Percentiles rank a stretch among this genome's conserved stretches.
Evolutionary conservation across 768 basidiomycete species (phyloP).

Genomic region (Amanita fuliginea): DNA sequence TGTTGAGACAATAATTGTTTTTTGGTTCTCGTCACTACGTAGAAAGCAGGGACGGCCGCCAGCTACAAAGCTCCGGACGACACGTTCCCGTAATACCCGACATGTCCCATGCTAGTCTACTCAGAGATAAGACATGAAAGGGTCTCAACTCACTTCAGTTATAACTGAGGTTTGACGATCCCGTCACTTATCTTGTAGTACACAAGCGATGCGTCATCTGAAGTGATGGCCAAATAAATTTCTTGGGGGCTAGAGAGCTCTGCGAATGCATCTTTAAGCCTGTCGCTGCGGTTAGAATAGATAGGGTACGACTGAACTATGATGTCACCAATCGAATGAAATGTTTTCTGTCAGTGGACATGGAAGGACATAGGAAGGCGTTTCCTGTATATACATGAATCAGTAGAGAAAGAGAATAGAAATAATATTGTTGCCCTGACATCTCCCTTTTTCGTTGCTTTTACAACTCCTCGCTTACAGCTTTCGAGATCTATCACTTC

Average conservation of each 20-base stretch:
- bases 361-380: conserved; percentile 44
- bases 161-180: conserved; percentile 64
- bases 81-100: no score
- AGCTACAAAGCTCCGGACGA: no score
- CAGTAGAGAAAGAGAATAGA: not conserved
- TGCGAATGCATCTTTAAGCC: conserved; percentile 49
- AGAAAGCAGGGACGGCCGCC: no score
- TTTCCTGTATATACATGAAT: conserved; percentile 24
- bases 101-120: not conserved
- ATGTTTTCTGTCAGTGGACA: conserved; percentile 58
- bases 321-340: conserved; percentile 45
- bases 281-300: conserved; percentile 13
- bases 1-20: no score
- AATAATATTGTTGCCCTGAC: conserved; percentile 20
- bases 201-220: conserved; percentile 73
- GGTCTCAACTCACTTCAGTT: conserved; percentile 5
- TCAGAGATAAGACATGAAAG: not conserved
- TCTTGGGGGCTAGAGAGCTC: conserved; percentile 34
- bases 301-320: not conserved
- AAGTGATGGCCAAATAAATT: conserved; percentile 60
- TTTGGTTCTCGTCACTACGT: no score
- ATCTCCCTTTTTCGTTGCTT: conserved; percentile 41
- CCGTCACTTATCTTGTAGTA: conserved; percentile 76
- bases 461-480: conserved; percentile 46
- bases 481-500: conserved; percentile 47